Evolutionary conservation across 2,329 filamentous ascomycete genomes (phyloP), one percentile per base, ranked within the genome.

Genomic region (Coniosporium tulheliwenetii): DNA sequence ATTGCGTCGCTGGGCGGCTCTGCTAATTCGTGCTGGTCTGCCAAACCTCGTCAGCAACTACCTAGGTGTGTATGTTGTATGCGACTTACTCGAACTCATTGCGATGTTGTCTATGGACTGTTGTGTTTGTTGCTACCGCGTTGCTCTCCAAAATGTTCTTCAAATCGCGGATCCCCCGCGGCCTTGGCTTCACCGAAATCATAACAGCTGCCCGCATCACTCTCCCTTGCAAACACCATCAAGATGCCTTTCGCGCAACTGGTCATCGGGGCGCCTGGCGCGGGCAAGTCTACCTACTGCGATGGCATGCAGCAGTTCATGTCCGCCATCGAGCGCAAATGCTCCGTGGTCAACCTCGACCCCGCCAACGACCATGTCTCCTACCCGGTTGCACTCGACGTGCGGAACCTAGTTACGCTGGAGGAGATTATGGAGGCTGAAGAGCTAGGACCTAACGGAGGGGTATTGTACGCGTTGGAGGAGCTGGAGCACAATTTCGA

Each of bases 281-380:
- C 86, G 29, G 91, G 91, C 45, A 98, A 98, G 66, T 95, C 86
- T 48, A 98, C 91, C 7, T 95, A 94, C 60, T 96, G 89, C 69
- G 85, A 96, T 77, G 91, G 91, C 57, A 94, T 98, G 83, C 85
- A 95, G 56, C 91, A 98, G 65, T 98, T 98, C 66, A 81, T 96
- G 71, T 81, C 81, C 48, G 89, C 91, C 47, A 94, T 98, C 57
- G 86, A 87, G 45, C 81, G 91, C 42, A 87, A 93, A 61, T 94
- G 85, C 67, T 93, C 85, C 12, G 79, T 96, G 32, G 85, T 95
- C 44, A 98, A 98, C 58, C 79, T 98, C 48, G 91, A 98, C 63
- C 91, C 91, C 19, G 91, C 91, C 41, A 98, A 98, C 67, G 89
- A 96, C 55, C 79, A 81, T 44, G 91, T 86, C 1, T 83, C 77